A percentile compares a stretch with the other conserved stretches of the same genome.
Conservation (phyloP, 1,284 basidiomycete genomes). For the Cutaneotrichosporon mucoides region DNA sequence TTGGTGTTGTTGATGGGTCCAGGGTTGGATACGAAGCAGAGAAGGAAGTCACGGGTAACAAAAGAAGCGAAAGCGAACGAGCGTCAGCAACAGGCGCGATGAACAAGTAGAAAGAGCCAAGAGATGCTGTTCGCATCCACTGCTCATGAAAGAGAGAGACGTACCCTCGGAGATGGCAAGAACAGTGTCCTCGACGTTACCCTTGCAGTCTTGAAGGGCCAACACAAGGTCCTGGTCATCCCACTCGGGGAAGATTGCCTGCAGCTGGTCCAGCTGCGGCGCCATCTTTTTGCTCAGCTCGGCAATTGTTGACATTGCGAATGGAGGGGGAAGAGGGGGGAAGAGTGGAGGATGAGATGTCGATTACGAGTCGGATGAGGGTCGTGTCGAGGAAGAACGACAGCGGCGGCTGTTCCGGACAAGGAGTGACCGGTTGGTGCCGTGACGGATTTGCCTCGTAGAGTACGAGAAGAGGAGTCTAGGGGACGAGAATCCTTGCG, state of each 20-base stretch:
- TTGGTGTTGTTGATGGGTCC: neutral
- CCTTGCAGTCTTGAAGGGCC: constrained; percentile 47
- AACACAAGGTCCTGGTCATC: constrained; percentile 45
- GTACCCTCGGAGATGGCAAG: constrained; percentile 48
- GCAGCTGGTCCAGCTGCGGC: constrained; percentile 40
- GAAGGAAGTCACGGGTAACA: neutral
- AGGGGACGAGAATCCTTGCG: neutral
- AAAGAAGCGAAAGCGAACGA: neutral
- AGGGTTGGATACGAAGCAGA: neutral
- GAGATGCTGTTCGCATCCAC: neutral
- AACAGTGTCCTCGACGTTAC: constrained; percentile 48
- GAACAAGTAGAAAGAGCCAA: neutral
- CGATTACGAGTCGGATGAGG: neutral
- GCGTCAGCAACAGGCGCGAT: constrained; percentile 3
- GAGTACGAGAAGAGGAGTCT: neutral
- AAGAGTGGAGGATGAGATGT: neutral
- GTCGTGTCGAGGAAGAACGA: constrained; percentile 1
- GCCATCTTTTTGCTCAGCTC: constrained; percentile 43
- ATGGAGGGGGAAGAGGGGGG: constrained; percentile 2
- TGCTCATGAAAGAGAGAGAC: no score
- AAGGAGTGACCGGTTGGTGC: constrained; percentile 1
- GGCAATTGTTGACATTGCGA: constrained; percentile 38
- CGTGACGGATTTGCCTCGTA: neutral
- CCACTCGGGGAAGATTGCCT: constrained; percentile 49
- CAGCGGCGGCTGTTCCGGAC: neutral